A percentile compares a stretch with the other conserved stretches of the same genome.
These are phyloP conservation scores for Trypanosoma platydactyli DNA, from an alignment of 208 protist genomes.

Conservation along the genomic window DNA sequence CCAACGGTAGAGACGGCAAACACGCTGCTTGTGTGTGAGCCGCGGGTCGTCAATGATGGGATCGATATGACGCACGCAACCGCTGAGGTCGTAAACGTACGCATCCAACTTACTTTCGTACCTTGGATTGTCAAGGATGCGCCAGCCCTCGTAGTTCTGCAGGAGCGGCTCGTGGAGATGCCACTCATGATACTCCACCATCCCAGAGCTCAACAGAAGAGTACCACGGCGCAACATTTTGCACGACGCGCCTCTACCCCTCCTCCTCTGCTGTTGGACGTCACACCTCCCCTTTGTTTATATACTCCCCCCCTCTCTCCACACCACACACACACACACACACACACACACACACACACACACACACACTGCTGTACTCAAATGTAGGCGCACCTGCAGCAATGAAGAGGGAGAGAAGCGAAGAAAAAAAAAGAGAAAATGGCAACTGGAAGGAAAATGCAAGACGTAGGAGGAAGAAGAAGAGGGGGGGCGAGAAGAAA, in stretches of 20 bases:
- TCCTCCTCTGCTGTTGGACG: neutral
- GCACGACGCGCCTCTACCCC: neutral
- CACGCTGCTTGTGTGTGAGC: conserved; percentile 91
- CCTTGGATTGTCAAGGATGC: conserved; percentile 89
- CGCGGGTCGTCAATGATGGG: conserved; percentile 93
- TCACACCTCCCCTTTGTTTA: neutral
- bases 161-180: conserved; percentile 89
- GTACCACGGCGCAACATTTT: conserved; percentile 80
- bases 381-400: neutral
- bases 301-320: neutral
- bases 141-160: conserved; percentile 92
- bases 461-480: neutral
- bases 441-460: neutral
- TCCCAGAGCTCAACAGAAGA: conserved; percentile 67
- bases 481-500: neutral
- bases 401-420: neutral
- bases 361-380: neutral
- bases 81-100: conserved; percentile 80
- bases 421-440: neutral
- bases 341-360: neutral
- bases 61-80: conserved; percentile 85
- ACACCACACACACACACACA: neutral
- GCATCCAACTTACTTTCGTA: conserved; percentile 79
- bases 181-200: conserved; percentile 93
- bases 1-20: conserved; percentile 90